Evolutionary conservation across 2,329 filamentous ascomycete genomes (phyloP).

Genomic region (Phialophora verrucosa): DNA sequence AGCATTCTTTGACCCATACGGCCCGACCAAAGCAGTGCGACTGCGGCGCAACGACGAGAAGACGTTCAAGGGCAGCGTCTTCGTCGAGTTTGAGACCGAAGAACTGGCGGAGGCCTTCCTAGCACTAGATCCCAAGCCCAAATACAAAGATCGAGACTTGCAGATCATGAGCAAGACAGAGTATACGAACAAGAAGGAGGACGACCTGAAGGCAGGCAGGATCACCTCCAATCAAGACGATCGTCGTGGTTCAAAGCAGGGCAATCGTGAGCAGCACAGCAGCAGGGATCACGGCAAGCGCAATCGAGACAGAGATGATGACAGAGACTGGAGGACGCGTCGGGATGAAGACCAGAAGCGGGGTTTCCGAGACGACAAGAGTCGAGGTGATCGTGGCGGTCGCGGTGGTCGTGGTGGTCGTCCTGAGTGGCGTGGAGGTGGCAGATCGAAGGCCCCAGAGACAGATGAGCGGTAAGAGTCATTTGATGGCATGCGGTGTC

Average conservation of each 20-base stretch:
- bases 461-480: conserved; percentile 49
- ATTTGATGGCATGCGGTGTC: conserved; percentile 16
- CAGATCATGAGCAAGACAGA: conserved; percentile 85
- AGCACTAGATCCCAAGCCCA: conserved; percentile 76
- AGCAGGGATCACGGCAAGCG: conserved; percentile 41
- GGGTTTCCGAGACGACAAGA: conserved; percentile 45
- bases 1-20: conserved; percentile 83
- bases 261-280: conserved; percentile 44
- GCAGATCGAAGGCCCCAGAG: conserved; percentile 46
- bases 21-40: conserved; percentile 79
- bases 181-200: conserved; percentile 79
- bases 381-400: conserved; percentile 41
- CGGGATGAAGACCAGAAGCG: conserved; percentile 52
- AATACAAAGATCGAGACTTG: conserved; percentile 80
- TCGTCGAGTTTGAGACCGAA: conserved; percentile 85
- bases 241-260: conserved; percentile 52
- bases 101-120: conserved; percentile 82
- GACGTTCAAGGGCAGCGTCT: conserved; percentile 93
- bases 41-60: conserved; percentile 76
- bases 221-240: conserved; percentile 63
- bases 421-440: conserved; percentile 41
- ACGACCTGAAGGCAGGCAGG: conserved; percentile 73
- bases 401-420: conserved; percentile 36
- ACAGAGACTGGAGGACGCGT: conserved; percentile 53
- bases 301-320: conserved; percentile 42